Percentiles rank a stretch among this genome's conserved stretches.
These are phyloP conservation scores for Saitozyma sp. DNA, from an alignment of 768 basidiomycete genomes.

Conservation along the genomic window DNA sequence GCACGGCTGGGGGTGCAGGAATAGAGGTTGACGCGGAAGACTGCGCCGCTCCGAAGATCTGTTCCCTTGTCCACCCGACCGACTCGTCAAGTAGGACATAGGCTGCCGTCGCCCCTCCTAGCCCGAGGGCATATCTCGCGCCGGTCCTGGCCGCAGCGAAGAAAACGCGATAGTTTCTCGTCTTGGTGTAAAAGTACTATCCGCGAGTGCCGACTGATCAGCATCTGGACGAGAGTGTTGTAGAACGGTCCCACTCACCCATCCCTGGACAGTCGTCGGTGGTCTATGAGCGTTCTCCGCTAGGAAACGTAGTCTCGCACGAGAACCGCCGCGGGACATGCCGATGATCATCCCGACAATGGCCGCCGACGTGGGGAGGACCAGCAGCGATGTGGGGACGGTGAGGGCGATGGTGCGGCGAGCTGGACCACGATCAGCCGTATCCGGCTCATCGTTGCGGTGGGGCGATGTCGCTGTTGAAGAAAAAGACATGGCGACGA, in stretches of 20 bases:
- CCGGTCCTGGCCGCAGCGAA: conserved; percentile 37
- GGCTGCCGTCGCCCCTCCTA: conserved; percentile 38
- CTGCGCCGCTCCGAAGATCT: conserved; percentile 1
- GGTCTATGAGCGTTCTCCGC: conserved; percentile 51
- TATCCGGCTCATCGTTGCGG: too few relatives aligned
- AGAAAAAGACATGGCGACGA: too few relatives aligned
- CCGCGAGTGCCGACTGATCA: not conserved
- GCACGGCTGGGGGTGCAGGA: not conserved
- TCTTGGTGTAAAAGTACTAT: conserved; percentile 52
- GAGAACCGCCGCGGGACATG: conserved; percentile 41
- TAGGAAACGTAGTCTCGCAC: conserved; percentile 47
- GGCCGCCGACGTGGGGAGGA: conserved; percentile 43
- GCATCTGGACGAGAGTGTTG: not conserved
- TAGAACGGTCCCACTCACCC: conserved; percentile 33
- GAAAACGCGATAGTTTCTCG: conserved; percentile 48
- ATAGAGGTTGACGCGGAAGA: not conserved
- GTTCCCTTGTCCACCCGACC: conserved; percentile 31
- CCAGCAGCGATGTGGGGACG: conserved; percentile 38
- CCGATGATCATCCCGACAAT: conserved; percentile 46
- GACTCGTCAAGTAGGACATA: conserved; percentile 45
- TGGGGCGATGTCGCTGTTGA: too few relatives aligned
- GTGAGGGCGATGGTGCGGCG: conserved; percentile 9
- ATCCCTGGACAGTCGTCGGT: conserved; percentile 50
- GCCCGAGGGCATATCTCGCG: conserved; percentile 36
- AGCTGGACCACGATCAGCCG: too few relatives aligned